A percentile compares a stretch with the other conserved stretches of the same genome.
Evolutionary conservation across 768 basidiomycete genomes (phyloP).

Genomic region (Scleroderma bovista): DNA sequence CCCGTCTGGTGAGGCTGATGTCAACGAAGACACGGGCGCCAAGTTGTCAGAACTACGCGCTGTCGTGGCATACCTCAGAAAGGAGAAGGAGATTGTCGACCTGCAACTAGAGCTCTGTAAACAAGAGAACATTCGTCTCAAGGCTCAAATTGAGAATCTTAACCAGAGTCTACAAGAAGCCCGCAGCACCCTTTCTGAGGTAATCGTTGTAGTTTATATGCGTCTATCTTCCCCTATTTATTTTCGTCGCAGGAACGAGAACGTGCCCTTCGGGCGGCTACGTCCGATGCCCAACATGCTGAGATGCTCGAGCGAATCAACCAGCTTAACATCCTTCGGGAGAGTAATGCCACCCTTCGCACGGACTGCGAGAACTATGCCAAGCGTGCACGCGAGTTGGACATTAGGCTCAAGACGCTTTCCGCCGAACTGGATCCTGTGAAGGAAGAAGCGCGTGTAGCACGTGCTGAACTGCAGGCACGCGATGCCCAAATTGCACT

Average conservation of each 20-base stretch:
- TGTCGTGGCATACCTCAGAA: conserved; percentile 76
- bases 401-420: conserved; percentile 52
- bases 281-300: conserved; percentile 73
- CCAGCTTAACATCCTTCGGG: conserved; percentile 77
- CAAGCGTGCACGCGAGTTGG: conserved; percentile 65
- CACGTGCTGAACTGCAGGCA: conserved; percentile 71
- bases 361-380: conserved; percentile 67
- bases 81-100: conserved; percentile 90
- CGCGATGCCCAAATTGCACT: conserved; percentile 59
- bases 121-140: conserved; percentile 69
- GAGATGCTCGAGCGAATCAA: conserved; percentile 85
- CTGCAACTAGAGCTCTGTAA: conserved; percentile 78
- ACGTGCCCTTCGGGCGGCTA: conserved; percentile 61
- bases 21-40: conserved; percentile 47
- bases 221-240: conserved; percentile 1
- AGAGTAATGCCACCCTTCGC: conserved; percentile 83
- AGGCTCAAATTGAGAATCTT: conserved; percentile 71
- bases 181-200: conserved; percentile 66
- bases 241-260: conserved; percentile 62
- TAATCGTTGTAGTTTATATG: conserved; percentile 21
- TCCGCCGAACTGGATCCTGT: conserved; percentile 66
- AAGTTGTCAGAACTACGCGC: conserved; percentile 71
- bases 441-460: conserved; percentile 60
- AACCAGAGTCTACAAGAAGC: conserved; percentile 66
- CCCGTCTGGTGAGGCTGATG: conserved; percentile 39